Percentiles rank a stretch among this genome's conserved stretches.
These are phyloP conservation scores for Tothia fuscella DNA, from an alignment of 2,329 filamentous ascomycete species.

Conservation along the genomic window DNA sequence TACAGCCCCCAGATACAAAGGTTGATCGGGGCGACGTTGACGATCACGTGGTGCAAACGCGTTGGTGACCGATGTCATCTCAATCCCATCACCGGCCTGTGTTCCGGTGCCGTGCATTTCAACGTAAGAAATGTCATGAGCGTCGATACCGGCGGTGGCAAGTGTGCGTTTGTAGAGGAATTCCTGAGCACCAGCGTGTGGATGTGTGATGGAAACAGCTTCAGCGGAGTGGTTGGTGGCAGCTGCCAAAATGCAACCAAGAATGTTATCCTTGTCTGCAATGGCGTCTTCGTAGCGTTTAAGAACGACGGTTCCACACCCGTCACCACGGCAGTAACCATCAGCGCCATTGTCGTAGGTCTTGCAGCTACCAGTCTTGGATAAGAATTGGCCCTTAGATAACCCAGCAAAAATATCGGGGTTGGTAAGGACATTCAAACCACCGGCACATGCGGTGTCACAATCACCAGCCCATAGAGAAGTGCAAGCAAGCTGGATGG, in stretches of 20 bases:
- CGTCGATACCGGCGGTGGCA: constrained; percentile 60
- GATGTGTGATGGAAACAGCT: constrained; percentile 72
- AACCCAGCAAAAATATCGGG: constrained; percentile 69
- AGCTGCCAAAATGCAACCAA: constrained; percentile 64
- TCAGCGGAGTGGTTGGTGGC: constrained; percentile 75
- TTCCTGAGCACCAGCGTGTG: constrained; percentile 66
- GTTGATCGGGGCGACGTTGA: constrained; percentile 36
- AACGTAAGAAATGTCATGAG: constrained; percentile 67
- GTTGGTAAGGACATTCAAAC: constrained; percentile 67
- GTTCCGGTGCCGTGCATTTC: constrained; percentile 88
- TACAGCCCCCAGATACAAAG: constrained; percentile 41
- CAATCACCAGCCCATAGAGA: constrained; percentile 65
- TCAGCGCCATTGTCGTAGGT: constrained; percentile 72
- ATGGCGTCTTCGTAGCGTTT: constrained; percentile 72
- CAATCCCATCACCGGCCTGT: constrained; percentile 69
- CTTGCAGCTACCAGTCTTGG: constrained; percentile 64
- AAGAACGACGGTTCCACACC: constrained; percentile 60
- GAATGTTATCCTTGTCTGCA: constrained; percentile 56
- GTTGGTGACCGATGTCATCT: constrained; percentile 65
- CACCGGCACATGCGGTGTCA: constrained; percentile 70
- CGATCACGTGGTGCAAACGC: constrained; percentile 45
- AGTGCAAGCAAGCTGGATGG: constrained; percentile 60
- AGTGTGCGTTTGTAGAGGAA: constrained; percentile 59
- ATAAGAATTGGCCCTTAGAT: constrained; percentile 66
- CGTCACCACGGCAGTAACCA: constrained; percentile 72